These are phyloP conservation scores for Claviceps arundinis DNA, from an alignment of 2,329 filamentous ascomycete genomes.

Conservation along the genomic window DNA sequence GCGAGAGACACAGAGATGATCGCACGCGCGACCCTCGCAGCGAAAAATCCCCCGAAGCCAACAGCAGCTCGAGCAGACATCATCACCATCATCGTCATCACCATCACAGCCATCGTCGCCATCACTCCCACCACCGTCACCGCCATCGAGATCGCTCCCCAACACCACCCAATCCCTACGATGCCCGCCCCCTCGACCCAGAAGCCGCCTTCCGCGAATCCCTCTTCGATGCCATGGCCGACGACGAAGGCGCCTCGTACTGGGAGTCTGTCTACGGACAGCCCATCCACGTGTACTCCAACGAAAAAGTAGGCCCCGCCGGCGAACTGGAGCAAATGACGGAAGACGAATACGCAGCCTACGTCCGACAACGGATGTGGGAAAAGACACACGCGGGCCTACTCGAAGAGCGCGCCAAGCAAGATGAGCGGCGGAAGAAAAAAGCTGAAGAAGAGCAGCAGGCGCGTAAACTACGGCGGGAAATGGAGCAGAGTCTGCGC, in stretches of 20 bases:
- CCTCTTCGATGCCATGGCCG: conserved; percentile 90
- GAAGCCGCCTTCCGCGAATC: conserved; percentile 80
- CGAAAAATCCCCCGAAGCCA: conserved; percentile 10
- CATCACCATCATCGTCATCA: conserved; percentile 13
- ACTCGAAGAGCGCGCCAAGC: conserved; percentile 57
- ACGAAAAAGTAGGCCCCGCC: conserved; percentile 28
- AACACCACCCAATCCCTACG: conserved; percentile 33
- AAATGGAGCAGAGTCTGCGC: conserved; percentile 56
- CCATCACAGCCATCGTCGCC: conserved; percentile 16
- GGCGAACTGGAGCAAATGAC: conserved; percentile 69
- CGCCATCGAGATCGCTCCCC: conserved; percentile 27
- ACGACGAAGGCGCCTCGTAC: conserved; percentile 89
- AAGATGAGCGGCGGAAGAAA: conserved; percentile 39
- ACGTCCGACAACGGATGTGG: conserved; percentile 87
- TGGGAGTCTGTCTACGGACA: conserved; percentile 97
- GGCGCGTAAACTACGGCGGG: conserved; percentile 39
- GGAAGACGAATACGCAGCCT: conserved; percentile 81
- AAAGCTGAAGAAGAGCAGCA: conserved; percentile 38
- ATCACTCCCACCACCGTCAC: conserved; percentile 13
- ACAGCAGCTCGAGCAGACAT: conserved; percentile 12
- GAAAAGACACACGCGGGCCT: conserved; percentile 82
- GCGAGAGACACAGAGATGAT: not conserved
- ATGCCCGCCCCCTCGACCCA: conserved; percentile 41
- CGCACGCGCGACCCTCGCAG: conserved; percentile 5
- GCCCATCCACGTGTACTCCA: conserved; percentile 70